phyloP scores from a whole-genome alignment of 768 basidiomycete species.

The Termitomyces sp. region DNA sequence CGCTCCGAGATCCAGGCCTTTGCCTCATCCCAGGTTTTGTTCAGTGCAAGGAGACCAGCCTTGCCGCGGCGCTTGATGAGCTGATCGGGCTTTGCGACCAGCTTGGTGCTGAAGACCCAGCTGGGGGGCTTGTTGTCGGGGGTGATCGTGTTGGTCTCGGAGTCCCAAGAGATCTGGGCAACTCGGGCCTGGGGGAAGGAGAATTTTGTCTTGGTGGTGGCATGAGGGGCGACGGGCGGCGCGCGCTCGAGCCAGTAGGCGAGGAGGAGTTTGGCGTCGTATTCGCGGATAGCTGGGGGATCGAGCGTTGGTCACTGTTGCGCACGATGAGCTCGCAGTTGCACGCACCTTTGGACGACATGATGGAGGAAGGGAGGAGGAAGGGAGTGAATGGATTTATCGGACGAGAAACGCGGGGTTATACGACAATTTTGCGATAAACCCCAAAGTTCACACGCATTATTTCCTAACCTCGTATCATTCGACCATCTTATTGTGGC shows the following conservation, averaged over 20 bases:
- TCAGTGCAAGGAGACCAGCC: slow-evolving; percentile 90
- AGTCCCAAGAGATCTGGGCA: slow-evolving; percentile 85
- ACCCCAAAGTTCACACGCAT: slow-evolving; percentile 22
- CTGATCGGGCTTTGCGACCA: slow-evolving; percentile 96
- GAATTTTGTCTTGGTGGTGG: slow-evolving; percentile 50
- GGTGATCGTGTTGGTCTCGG: slow-evolving; percentile 52
- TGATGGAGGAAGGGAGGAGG: slow-evolving; percentile 21
- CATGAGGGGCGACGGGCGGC: slow-evolving; percentile 66
- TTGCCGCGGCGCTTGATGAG: slow-evolving; percentile 99
- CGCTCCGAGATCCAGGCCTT: slow-evolving; percentile 81
- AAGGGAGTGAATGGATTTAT: slow-evolving; percentile 10
- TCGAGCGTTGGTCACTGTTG: slow-evolving; percentile 5
- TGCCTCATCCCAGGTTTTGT: slow-evolving; percentile 88
- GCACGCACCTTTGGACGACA: slow-evolving; percentile 39
- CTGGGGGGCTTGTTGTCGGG: slow-evolving; percentile 53
- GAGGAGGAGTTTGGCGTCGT: slow-evolving; percentile 96
- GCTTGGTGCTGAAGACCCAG: slow-evolving; percentile 83
- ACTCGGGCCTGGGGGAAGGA: slow-evolving; percentile 66
- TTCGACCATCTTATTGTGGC: background rate
- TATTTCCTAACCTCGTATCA: slow-evolving; percentile 15
- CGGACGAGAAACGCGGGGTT: slow-evolving; percentile 12
- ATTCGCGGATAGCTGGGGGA: slow-evolving; percentile 75
- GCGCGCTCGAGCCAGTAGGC: slow-evolving; percentile 97
- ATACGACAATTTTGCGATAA: slow-evolving; percentile 13
- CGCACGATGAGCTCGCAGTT: background rate